Evolutionary conservation across 345 rosid genomes (phyloP), one percentile per base, ranked within the genome.

Genomic region (Mallotus nudiflorus): DNA sequence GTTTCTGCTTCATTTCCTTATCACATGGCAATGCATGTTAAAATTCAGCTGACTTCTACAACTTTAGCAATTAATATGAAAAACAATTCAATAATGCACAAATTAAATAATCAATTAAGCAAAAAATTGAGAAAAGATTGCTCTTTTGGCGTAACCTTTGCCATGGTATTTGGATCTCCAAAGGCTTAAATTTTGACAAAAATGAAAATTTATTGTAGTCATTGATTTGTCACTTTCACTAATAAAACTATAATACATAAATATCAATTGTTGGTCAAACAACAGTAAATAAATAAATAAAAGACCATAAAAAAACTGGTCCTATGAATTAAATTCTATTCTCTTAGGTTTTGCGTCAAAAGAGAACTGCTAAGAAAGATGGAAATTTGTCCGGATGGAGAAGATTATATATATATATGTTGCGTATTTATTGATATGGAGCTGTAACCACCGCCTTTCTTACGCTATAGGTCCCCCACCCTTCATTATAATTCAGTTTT

Each of bases 201-300:
- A n/a, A 61, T 2, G 22, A 48, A 48, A 15, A 61, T 71, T 72
- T 59, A 65, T 60, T 67, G 62, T 24, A 31, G 42, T 9, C 68
- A 70, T 52, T 64, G 81, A 67, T 67, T 61, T 66, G 80, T 78
- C 82, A 67, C 74, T 82, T 70, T 82, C 85, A 67, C 54, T 35
- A 71, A 35, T 28, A 64, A 64, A 64, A 3, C 7, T 4, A 20
- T 31, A 25, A 15, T 18, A 33, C 7, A 33, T 16, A 18, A 5
- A 58, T 1, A 31, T 18, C 0, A 35, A 40, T 31, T 25, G 16
- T 12, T 22, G 63, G n/a, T 28, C 57, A 68, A 59, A 35, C 42
- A 68, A 12, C 1, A 14, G 6, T 50, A 18, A 48, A 19, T 6
- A 52, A 24, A 8, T 18, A 35, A 20, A n/a, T 18, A 35, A 33